Percentiles rank a stretch among this genome's conserved stretches.
phyloP scores from a whole-genome alignment of 2,329 filamentous ascomycete genomes.

The Cladophialophora yegresii region DNA sequence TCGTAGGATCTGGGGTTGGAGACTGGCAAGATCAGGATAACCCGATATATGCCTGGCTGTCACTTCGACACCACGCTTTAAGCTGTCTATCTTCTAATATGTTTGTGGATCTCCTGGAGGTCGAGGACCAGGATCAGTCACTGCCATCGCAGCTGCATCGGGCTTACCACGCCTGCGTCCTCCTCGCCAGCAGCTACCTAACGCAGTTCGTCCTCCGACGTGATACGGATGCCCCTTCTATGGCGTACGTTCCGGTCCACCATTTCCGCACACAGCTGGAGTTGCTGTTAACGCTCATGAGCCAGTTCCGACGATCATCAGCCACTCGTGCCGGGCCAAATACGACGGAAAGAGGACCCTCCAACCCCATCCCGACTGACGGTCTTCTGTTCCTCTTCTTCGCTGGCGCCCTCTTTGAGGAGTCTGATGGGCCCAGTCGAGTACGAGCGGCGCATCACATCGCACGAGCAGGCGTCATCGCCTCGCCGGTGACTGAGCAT shows the following conservation, averaged over 20 bases:
- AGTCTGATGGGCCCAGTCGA: conserved; percentile 9
- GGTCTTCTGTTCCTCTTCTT: conserved; percentile 24
- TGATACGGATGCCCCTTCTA: conserved; percentile 4
- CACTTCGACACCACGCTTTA: conserved; percentile 22
- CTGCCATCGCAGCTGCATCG: conserved; percentile 5
- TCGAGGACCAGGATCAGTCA: neutral
- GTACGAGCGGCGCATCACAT: neutral
- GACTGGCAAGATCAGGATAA: conserved; percentile 1
- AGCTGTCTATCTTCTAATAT: conserved; percentile 5
- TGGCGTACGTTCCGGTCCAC: conserved; percentile 18
- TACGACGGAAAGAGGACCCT: neutral
- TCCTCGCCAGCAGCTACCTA: conserved; percentile 21
- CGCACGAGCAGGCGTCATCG: conserved; percentile 7
- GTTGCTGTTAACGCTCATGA: conserved; percentile 20
- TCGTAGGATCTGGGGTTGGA: neutral
- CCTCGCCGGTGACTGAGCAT: conserved; percentile 5
- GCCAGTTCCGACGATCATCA: conserved; percentile 11
- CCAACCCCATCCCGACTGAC: conserved; percentile 14
- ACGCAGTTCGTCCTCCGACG: conserved; percentile 16
- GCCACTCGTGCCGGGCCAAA: neutral
- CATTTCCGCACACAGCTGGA: conserved; percentile 17
- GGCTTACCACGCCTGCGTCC: conserved; percentile 11
- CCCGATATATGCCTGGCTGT: conserved; percentile 20
- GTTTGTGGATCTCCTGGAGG: conserved; percentile 21
- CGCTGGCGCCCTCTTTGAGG: conserved; percentile 19